phyloP scores from a whole-genome alignment of 768 basidiomycete genomes.

The Polyporus arcularius region DNA sequence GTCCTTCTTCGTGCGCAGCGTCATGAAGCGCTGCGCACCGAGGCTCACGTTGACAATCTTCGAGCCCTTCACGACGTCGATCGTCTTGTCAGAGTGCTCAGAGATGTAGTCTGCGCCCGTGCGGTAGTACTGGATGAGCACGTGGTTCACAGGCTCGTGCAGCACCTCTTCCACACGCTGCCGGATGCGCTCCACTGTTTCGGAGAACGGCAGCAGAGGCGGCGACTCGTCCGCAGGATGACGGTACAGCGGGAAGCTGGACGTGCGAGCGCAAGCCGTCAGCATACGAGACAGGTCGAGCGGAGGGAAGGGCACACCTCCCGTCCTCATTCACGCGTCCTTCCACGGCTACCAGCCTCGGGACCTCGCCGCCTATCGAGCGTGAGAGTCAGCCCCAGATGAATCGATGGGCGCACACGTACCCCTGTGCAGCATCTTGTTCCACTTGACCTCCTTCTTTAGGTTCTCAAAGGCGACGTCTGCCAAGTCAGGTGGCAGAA shows the following conservation, averaged over 20 bases:
- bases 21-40: slow-evolving; percentile 78
- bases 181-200: slow-evolving; percentile 67
- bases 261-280: slow-evolving; percentile 1
- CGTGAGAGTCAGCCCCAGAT: not conserved
- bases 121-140: slow-evolving; percentile 81
- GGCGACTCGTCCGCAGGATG: slow-evolving; percentile 83
- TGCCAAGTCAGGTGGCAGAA: slow-evolving; percentile 60
- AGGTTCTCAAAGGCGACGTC: slow-evolving; percentile 58
- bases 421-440: slow-evolving; percentile 76
- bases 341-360: slow-evolving; percentile 63
- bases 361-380: slow-evolving; percentile 68
- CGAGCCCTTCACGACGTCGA: slow-evolving; percentile 75
- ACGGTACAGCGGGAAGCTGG: slow-evolving; percentile 76
- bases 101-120: slow-evolving; percentile 81
- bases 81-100: slow-evolving; percentile 85
- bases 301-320: slow-evolving; percentile 35
- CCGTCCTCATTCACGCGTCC: slow-evolving; percentile 54
- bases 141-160: slow-evolving; percentile 76
- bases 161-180: slow-evolving; percentile 59
- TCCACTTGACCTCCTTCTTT: slow-evolving; percentile 68
- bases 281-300: not conserved
- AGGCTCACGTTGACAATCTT: slow-evolving; percentile 81
- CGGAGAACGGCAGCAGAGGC: slow-evolving; percentile 63
- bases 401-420: slow-evolving; percentile 7
- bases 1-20: slow-evolving; percentile 66